Base-by-base conservation (phyloP, 768 basidiomycete species). In the Crucibulum laeve region DNA sequence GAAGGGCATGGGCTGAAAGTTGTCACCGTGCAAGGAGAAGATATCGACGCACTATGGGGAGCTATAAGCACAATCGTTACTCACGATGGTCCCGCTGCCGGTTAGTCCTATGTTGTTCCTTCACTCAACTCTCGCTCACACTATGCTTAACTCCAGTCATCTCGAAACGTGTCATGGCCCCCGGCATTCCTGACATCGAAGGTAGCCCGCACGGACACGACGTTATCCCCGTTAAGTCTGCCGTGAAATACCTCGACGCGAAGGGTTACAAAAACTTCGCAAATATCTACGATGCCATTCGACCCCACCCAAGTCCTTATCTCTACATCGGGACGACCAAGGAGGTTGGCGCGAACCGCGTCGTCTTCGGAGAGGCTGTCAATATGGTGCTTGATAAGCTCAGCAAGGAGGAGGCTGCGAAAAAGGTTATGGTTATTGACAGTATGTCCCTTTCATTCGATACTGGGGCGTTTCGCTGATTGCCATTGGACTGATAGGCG, bases 391-490 rank as follows among this genome's bases (percentile, higher is more conserved):
- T 93, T 15, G 90, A 92, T 54, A 74, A 69, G 24, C 65, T 89
- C 38, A 71, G 71, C 54, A 88, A 83, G 62, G 85, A 88, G 58
- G 88, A 90, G 55, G 84, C 83, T 1, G 76, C 77, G 7, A 73
- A 73, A 62, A 89, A 82, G 59, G 89, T 92, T 33, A 80, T 92
- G 81, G 87, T 90, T 46, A 90, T 93, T 48, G 91, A 92, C 56
- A 87, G 85, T 82, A 49, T 42, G 82, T 70, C n/a, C 17, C 5
- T 18, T 37, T 37, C 18, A n/a, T 18, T 44, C 33, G 4, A 44
- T 11, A 26, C 11, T 22, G 45, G 11, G 4, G 30, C 36, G 35
- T 2, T 24, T 49, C 21, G 37, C 53, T 43, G 28, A 59, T 13
- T 40, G 23, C 34, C 28, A 26, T 47, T 25, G 24, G 13, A 28